Conservation (phyloP, 2,329 filamentous ascomycete genomes). For the Paecilomyces sp. region DNA sequence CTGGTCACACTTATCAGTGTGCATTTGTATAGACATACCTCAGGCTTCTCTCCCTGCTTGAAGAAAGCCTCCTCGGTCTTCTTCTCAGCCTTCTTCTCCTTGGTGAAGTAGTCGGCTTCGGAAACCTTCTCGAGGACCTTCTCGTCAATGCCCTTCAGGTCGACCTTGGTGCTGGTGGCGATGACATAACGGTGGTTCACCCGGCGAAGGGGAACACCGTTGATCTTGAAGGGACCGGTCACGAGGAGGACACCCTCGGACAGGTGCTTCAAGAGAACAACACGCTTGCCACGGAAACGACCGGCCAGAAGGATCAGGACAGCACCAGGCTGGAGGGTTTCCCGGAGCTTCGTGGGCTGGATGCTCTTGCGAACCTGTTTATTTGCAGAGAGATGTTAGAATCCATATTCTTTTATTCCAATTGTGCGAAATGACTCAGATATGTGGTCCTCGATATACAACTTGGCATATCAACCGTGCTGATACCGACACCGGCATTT, state of each 20-base stretch:
- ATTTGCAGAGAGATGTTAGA: conserved; percentile 18
- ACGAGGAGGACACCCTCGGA: conserved; percentile 97
- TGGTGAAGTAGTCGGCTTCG: conserved; percentile 89
- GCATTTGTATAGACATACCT: conserved; percentile 55
- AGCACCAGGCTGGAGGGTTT: conserved; percentile 86
- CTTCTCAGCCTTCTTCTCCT: conserved; percentile 83
- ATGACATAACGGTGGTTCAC: conserved; percentile 46
- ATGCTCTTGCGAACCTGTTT: conserved; percentile 86
- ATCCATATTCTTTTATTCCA: conserved; percentile 4
- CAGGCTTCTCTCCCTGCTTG: conserved; percentile 95
- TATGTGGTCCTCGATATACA: background rate
- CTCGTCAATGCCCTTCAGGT: conserved; percentile 71
- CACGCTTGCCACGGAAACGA: conserved; percentile 99
- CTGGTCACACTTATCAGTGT: conserved; percentile 1
- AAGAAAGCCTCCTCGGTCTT: conserved; percentile 99
- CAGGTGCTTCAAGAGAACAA: conserved; percentile 96
- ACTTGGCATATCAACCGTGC: conserved; percentile 11
- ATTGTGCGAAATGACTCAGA: background rate
- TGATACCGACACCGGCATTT: conserved; percentile 13
- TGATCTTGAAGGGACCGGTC: conserved; percentile 99
- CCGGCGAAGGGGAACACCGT: conserved; percentile 93
- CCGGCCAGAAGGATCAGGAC: conserved; percentile 98
- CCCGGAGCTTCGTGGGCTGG: conserved; percentile 78
- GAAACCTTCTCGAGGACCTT: conserved; percentile 71
- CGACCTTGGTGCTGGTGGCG: conserved; percentile 43